These are phyloP conservation scores for Kokia cookei DNA, from an alignment of 441 rosid species.

Conservation along the genomic window DNA sequence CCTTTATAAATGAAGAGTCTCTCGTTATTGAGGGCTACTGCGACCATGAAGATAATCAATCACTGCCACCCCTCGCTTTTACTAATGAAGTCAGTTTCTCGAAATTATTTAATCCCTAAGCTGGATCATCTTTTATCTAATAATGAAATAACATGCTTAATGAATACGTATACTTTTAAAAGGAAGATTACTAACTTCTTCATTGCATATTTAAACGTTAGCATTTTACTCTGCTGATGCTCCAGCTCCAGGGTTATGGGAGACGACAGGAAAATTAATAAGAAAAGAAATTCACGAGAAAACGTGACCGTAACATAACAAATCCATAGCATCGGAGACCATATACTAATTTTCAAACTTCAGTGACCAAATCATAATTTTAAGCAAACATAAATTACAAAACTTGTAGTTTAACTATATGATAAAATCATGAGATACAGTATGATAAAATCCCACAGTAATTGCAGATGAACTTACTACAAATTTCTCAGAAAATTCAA, in stretches of 20 bases:
- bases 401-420: not conserved
- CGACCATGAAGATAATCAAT: conserved; percentile 9
- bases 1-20: conserved; percentile 51
- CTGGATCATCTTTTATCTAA: not conserved
- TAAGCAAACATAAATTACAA: too few relatives aligned
- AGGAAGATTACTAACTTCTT: not conserved
- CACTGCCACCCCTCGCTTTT: not conserved
- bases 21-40: conserved; percentile 57
- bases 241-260: too few relatives aligned
- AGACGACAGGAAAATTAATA: too few relatives aligned
- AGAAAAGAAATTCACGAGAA: too few relatives aligned
- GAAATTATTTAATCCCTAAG: not conserved
- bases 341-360: too few relatives aligned
- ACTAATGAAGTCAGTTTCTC: not conserved
- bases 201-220: not conserved
- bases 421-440: not conserved
- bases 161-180: not conserved
- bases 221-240: not conserved
- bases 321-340: too few relatives aligned
- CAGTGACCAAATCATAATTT: too few relatives aligned
- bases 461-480: not conserved
- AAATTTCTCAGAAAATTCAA: not conserved
- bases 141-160: not conserved
- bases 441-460: not conserved
- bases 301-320: too few relatives aligned